A percentile compares a stretch with the other conserved stretches of the same genome.
These are phyloP conservation scores for Botryotinia narcissicola DNA, from an alignment of 2,329 filamentous ascomycete genomes.

Conservation along the genomic window DNA sequence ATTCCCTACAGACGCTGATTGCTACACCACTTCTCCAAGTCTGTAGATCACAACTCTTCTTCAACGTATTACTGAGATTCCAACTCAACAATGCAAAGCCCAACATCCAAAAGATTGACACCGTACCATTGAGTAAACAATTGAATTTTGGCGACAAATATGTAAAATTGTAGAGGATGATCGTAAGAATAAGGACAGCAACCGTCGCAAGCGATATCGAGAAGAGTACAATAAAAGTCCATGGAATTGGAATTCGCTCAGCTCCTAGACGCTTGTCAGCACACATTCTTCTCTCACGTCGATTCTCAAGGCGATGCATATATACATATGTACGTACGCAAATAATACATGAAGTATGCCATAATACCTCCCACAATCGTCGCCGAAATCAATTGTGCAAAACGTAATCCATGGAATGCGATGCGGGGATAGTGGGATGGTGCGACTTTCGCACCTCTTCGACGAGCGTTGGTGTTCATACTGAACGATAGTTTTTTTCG, in stretches of 20 bases:
- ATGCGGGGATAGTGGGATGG: conserved; percentile 35
- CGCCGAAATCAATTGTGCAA: conserved; percentile 30
- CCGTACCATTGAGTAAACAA: conserved; percentile 30
- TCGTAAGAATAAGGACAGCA: conserved; percentile 30
- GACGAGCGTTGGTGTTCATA: conserved; percentile 16
- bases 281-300: not conserved
- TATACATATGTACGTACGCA: conserved; percentile 29
- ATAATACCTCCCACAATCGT: conserved; percentile 34
- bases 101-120: conserved; percentile 31
- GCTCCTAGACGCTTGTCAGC: conserved; percentile 21
- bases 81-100: conserved; percentile 34
- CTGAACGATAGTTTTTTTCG: not conserved
- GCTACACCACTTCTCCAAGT: conserved; percentile 30
- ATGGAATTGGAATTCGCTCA: conserved; percentile 31
- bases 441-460: conserved; percentile 23
- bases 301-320: not conserved
- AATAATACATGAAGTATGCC: conserved; percentile 35
- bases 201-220: conserved; percentile 32
- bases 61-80: conserved; percentile 33
- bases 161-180: conserved; percentile 36
- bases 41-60: conserved; percentile 28
- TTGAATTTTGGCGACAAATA: conserved; percentile 36
- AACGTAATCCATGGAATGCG: conserved; percentile 33
- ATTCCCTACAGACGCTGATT: conserved; percentile 34
- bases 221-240: conserved; percentile 36